Conservation (phyloP, 768 basidiomycete species). For the Lactifluus hygrophoroides region DNA sequence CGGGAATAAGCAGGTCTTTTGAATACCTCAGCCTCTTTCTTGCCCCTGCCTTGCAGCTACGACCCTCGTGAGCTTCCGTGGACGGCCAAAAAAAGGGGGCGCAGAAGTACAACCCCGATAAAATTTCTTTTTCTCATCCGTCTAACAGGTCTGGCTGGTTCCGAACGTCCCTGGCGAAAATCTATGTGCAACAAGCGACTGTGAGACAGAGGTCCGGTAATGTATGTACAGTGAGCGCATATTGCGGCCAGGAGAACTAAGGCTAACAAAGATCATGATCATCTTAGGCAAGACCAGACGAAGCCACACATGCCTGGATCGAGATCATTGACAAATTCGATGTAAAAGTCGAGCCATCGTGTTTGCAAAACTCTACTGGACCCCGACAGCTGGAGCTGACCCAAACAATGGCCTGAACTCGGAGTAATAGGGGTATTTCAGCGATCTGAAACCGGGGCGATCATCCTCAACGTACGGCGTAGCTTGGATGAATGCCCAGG, state of each 20-base stretch:
- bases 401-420: slow-evolving; percentile 45
- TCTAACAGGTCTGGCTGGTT: slow-evolving; percentile 1
- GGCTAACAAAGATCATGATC: slow-evolving; percentile 24
- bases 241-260: slow-evolving; percentile 44
- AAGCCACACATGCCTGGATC: slow-evolving; percentile 41
- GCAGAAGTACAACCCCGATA: not conserved
- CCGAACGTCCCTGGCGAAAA: slow-evolving; percentile 7
- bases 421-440: slow-evolving; percentile 32
- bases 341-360: slow-evolving; percentile 44
- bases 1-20: not conserved
- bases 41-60: not conserved
- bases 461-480: slow-evolving; percentile 35
- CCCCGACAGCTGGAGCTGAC: slow-evolving; percentile 31
- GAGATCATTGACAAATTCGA: slow-evolving; percentile 49
- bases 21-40: too few relatives aligned
- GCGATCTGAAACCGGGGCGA: not conserved
- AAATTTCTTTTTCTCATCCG: slow-evolving; percentile 5
- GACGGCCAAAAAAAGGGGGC: not conserved
- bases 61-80: not conserved
- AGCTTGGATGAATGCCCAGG: slow-evolving; percentile 40
- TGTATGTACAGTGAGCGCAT: slow-evolving; percentile 38
- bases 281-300: not conserved
- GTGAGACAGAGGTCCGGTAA: not conserved
- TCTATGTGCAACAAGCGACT: not conserved
- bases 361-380: slow-evolving; percentile 40